Conservation (phyloP, 1,284 basidiomycete species). For the Mixia osmundae region DNA sequence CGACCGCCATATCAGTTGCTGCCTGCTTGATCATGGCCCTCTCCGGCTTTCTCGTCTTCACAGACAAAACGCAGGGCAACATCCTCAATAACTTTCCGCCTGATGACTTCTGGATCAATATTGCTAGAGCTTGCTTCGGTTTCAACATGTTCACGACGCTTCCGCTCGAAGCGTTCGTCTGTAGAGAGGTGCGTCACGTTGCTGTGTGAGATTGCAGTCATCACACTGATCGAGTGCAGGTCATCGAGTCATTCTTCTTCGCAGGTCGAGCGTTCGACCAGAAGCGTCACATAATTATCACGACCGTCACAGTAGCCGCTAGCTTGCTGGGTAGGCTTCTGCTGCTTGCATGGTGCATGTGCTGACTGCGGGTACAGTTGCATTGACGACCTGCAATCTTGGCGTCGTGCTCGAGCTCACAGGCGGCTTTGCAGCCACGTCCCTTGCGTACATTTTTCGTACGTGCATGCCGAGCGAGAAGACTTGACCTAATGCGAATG, state of each 20-base stretch:
- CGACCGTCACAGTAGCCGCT: slow-evolving; percentile 53
- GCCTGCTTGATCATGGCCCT: slow-evolving; percentile 63
- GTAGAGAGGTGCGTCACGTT: slow-evolving; percentile 48
- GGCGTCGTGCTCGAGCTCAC: slow-evolving; percentile 95
- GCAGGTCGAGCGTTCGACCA: slow-evolving; percentile 52
- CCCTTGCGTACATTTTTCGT: slow-evolving; percentile 63
- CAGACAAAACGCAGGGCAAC: slow-evolving; percentile 49
- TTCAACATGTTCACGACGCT: slow-evolving; percentile 96
- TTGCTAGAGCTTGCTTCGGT: slow-evolving; percentile 86
- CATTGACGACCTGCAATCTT: slow-evolving; percentile 81
- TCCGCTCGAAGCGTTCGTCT: slow-evolving; percentile 78
- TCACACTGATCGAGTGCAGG: slow-evolving; percentile 29
- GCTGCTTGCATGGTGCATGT: background rate
- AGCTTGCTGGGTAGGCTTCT: slow-evolving; percentile 49
- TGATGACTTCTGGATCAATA: slow-evolving; percentile 62
- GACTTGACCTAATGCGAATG: background rate
- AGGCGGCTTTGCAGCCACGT: slow-evolving; percentile 78
- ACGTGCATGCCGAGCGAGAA: background rate
- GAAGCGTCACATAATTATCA: slow-evolving; percentile 74
- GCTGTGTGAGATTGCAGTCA: background rate
- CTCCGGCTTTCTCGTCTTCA: slow-evolving; percentile 82
- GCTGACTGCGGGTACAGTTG: slow-evolving; percentile 31
- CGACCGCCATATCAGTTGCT: slow-evolving; percentile 54
- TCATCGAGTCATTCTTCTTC: slow-evolving; percentile 83
- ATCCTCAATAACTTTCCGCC: slow-evolving; percentile 71